Evolutionary conservation across 768 basidiomycete species (phyloP).

Genomic region (Pluteus cervinus): DNA sequence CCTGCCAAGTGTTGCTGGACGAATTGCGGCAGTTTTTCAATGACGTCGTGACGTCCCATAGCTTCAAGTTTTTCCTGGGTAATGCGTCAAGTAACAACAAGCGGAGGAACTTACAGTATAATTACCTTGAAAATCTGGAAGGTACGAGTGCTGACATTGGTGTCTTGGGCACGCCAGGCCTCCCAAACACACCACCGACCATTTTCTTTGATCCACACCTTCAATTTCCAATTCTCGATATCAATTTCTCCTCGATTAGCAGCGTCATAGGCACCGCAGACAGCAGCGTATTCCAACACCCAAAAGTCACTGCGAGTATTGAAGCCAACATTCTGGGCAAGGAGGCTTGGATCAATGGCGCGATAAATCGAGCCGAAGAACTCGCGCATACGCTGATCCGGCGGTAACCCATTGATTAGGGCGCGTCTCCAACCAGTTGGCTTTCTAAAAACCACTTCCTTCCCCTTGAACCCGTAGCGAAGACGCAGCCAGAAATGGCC

Average conservation of each 20-base stretch:
- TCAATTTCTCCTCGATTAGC: neutral
- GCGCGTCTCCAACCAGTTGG: conserved; percentile 5
- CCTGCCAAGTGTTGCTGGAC: no score
- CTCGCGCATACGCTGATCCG: conserved; percentile 2
- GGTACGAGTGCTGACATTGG: neutral
- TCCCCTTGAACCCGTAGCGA: conserved; percentile 7
- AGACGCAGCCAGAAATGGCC: conserved; percentile 9
- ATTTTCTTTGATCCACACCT: conserved; percentile 9
- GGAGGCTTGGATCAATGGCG: conserved; percentile 6
- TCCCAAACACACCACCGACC: conserved; percentile 9
- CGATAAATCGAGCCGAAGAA: conserved; percentile 1
- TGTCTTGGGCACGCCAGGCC: conserved; percentile 6
- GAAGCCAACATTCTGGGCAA: conserved; percentile 8
- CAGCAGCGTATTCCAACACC: conserved; percentile 5
- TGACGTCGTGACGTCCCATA: no score
- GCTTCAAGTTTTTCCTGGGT: no score
- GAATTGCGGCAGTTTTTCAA: no score
- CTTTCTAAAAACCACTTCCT: conserved; percentile 8
- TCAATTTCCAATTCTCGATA: conserved; percentile 3
- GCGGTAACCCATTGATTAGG: conserved; percentile 2
- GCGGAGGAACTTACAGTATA: no score
- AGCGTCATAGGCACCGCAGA: conserved; percentile 5
- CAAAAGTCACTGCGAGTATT: conserved; percentile 9
- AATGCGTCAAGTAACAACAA: no score
- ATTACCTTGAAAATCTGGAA: conserved; percentile 5